Conservation (phyloP, 192 early-diverging fungal species). For the Linnemannia exigua region DNA sequence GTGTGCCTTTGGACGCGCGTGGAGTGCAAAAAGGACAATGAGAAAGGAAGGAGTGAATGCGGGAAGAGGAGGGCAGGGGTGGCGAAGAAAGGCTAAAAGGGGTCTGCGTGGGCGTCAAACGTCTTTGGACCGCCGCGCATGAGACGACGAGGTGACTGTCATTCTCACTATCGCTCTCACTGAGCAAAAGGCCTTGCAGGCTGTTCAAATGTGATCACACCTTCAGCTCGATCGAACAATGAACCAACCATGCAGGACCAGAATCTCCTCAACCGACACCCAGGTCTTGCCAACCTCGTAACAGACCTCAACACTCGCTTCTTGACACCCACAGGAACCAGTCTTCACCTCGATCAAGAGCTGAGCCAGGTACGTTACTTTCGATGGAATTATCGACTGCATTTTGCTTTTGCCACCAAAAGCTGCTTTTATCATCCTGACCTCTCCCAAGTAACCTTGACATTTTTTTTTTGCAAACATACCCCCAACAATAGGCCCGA, state of each 20-base stretch:
- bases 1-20: too few relatives aligned
- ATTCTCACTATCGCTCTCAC: too few relatives aligned
- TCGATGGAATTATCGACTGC: background rate
- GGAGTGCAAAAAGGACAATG: background rate
- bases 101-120: too few relatives aligned
- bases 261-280: conserved; percentile 8
- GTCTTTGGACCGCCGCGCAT: too few relatives aligned
- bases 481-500: conserved; percentile 36
- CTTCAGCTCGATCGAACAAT: background rate
- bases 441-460: background rate
- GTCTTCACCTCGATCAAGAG: conserved; percentile 22
- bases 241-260: conserved; percentile 25
- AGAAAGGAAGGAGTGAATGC: background rate
- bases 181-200: too few relatives aligned
- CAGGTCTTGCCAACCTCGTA: conserved; percentile 25
- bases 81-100: too few relatives aligned
- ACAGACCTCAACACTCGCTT: conserved; percentile 27
- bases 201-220: too few relatives aligned
- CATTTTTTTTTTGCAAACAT: background rate
- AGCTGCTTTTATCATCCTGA: background rate
- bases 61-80: background rate
- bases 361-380: conserved; percentile 25
- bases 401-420: background rate
- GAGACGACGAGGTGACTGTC: too few relatives aligned
- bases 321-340: conserved; percentile 32